These are phyloP conservation scores for Trichoderma lentiforme DNA, from an alignment of 2,329 filamentous ascomycete species.

Conservation along the genomic window DNA sequence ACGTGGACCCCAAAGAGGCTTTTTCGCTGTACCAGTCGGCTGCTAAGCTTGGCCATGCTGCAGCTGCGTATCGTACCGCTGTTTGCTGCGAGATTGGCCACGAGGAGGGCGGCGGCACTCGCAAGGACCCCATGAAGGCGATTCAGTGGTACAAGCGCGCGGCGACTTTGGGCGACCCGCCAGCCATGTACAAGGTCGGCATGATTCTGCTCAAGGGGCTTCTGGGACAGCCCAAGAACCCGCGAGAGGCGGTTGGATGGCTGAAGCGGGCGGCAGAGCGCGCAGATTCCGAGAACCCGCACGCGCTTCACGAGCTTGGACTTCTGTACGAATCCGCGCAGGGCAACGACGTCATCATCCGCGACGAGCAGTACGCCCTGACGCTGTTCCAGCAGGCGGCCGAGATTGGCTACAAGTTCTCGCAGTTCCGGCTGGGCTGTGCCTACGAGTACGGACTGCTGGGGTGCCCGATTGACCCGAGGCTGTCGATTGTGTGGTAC, in stretches of 20 bases:
- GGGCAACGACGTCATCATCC: constrained; percentile 68
- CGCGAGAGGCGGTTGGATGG: constrained; percentile 85
- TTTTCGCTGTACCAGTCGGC: constrained; percentile 92
- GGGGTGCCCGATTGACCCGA: constrained; percentile 76
- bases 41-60: constrained; percentile 81
- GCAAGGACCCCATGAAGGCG: constrained; percentile 85
- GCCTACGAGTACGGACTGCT: constrained; percentile 87
- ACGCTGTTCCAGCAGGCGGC: constrained; percentile 81
- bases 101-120: constrained; percentile 89
- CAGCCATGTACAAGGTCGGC: constrained; percentile 97
- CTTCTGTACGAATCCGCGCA: constrained; percentile 62
- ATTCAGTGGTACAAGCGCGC: constrained; percentile 98
- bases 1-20: constrained; percentile 84
- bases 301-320: constrained; percentile 86
- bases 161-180: constrained; percentile 82
- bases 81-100: constrained; percentile 96
- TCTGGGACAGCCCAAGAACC: constrained; percentile 79
- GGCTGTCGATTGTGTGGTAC: constrained; percentile 90
- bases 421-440: constrained; percentile 83
- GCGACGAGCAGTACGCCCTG: constrained; percentile 79
- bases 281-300: constrained; percentile 86
- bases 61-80: constrained; percentile 87
- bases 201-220: constrained; percentile 94
- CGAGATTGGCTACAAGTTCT: constrained; percentile 89
- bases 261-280: constrained; percentile 87